These are phyloP conservation scores for Fimicolochytrium jonesii DNA, from an alignment of 192 early-diverging fungal species.

Conservation along the genomic window DNA sequence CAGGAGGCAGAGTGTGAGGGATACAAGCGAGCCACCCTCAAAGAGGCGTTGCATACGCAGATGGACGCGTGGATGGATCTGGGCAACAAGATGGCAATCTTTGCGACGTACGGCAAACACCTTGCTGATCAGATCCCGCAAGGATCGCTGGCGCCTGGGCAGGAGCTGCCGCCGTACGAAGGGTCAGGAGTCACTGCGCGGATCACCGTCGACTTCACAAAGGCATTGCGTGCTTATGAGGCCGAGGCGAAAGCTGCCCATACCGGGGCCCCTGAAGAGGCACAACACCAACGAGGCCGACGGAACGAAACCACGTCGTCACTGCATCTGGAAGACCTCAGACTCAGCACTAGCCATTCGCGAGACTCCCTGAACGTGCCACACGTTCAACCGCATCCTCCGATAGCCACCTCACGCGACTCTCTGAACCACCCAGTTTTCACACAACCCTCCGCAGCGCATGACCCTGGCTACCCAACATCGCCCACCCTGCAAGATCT, in stretches of 20 bases:
- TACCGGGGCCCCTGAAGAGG: not conserved
- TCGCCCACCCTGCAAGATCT: not conserved
- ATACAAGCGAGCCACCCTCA: slow-evolving; percentile 29
- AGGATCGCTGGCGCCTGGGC: slow-evolving; percentile 32
- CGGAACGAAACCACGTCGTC: not conserved
- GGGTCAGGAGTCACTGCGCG: slow-evolving; percentile 6
- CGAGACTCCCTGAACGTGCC: not conserved
- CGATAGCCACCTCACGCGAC: too few species aligned
- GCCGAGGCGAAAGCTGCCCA: not conserved
- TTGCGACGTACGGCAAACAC: slow-evolving; percentile 39
- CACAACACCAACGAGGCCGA: not conserved
- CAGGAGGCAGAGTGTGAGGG: slow-evolving; percentile 25
- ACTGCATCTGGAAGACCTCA: not conserved
- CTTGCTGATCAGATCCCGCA: slow-evolving; percentile 32
- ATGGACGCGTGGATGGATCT: slow-evolving; percentile 38
- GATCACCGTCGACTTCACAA: slow-evolving; percentile 21
- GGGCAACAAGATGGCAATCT: slow-evolving; percentile 22
- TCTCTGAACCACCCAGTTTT: too few species aligned
- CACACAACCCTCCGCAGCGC: not conserved
- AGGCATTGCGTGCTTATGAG: slow-evolving; percentile 6
- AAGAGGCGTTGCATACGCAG: slow-evolving; percentile 21
- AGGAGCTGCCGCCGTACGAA: slow-evolving; percentile 19
- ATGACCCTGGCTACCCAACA: not conserved
- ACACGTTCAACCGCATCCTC: not conserved
- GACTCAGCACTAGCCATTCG: not conserved